A percentile compares a stretch with the other conserved stretches of the same genome.
Conservation (phyloP, 2,329 filamentous ascomycete genomes). For the Aspergillus carbonarius region DNA sequence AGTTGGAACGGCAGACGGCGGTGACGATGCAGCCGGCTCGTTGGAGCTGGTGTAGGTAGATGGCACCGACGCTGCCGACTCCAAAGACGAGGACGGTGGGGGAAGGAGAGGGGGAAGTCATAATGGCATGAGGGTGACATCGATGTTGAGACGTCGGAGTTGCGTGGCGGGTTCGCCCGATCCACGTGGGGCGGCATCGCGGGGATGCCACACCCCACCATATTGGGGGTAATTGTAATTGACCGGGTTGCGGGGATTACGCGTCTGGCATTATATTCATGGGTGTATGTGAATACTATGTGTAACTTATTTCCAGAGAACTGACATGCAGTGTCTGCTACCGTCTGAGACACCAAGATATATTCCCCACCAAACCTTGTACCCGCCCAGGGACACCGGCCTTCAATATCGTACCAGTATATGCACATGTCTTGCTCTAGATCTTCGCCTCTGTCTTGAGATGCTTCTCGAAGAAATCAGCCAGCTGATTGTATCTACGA, state of each 20-base stretch:
- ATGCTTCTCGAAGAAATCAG: conserved; percentile 27
- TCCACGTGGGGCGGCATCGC: not conserved
- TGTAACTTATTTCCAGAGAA: no score
- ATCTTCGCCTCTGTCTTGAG: conserved; percentile 4
- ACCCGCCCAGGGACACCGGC: not conserved
- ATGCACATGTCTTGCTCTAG: not conserved
- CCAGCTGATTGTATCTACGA: conserved; percentile 20
- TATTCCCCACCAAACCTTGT: not conserved
- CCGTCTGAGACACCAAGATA: no score
- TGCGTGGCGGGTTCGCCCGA: not conserved
- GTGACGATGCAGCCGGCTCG: conserved; percentile 27
- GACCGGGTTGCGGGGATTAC: no score
- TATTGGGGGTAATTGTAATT: no score
- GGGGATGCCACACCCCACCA: no score
- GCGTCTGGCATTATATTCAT: no score
- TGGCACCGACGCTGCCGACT: conserved; percentile 32
- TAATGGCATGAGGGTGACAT: not conserved
- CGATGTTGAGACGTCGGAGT: not conserved
- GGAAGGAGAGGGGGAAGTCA: not conserved
- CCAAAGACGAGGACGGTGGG: conserved; percentile 30
- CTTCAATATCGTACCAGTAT: no score
- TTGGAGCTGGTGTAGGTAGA: conserved; percentile 31
- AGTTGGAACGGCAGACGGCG: conserved; percentile 36
- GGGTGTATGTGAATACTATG: no score
- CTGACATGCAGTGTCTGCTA: no score